Base-by-base conservation (phyloP, 345 rosid species). In the Aquilaria malaccensis region DNA sequence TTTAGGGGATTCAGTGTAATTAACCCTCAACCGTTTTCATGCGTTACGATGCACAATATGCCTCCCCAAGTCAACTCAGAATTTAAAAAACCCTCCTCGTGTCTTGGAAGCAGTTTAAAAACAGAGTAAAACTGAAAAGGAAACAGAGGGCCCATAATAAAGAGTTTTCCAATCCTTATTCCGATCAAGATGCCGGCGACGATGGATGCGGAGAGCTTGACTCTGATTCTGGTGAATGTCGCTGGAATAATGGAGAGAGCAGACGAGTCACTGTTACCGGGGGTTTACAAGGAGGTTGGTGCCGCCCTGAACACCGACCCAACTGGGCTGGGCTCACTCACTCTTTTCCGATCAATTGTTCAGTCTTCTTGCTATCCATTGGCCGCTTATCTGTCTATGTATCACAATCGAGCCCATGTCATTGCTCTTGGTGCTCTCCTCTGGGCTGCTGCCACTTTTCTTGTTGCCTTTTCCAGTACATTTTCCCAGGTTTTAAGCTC, bases 171-270 rank as follows among this genome's bases (percentile, higher is more conserved):
- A 22, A 22, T 22, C 22, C 22, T 22, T 22, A 22, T 22, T 22
- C 22, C 22, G 22, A 22, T 22, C 22, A 22, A 22, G 22, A 22
- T 22, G 22, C 22, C 22, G 22, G 22, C 22, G 22, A 22, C 22
- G 22, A 22, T 22, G 22, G 1, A 22, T 22, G 1, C 22, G 22
- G 22, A 22, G 22, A 22, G 22, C 22, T 22, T 22, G 22, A 22
- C 22, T 50, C 67, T 89, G 70, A 15, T 82, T 59, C 91, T 93
- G 56, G 96, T 89, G 70, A 87, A 93, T 72, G 73, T 93, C 5
- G 97, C 96, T 1, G 88, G 83, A 52, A 89, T 93, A 55, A 84
- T 89, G 98, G 91, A 93, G 77, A 76, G 89, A 72, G 91, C 98
- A 3, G 98, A 93, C 57, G 96, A 93, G 67, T 87, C 97, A 2